phyloP scores from a whole-genome alignment of 805 yeast genomes.

The Kodamaea kakaduensis region DNA sequence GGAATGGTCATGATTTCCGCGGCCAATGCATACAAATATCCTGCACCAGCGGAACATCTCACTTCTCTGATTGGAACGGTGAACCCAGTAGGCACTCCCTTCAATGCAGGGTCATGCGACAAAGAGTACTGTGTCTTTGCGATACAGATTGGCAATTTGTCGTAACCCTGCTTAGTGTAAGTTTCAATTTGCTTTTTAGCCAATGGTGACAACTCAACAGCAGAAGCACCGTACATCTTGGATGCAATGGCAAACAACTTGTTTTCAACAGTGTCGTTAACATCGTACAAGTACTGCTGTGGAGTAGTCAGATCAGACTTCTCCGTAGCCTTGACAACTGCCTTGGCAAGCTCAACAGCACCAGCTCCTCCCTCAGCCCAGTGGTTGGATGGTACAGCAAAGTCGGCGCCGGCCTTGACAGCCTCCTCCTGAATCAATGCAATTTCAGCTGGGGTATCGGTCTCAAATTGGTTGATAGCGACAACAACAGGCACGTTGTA shows the following conservation, averaged over 20 bases:
- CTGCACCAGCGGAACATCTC: conserved; percentile 94
- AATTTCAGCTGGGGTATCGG: conserved; percentile 79
- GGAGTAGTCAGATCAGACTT: conserved; percentile 31
- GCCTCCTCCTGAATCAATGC: conserved; percentile 78
- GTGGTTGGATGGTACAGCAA: conserved; percentile 86
- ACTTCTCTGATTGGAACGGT: conserved; percentile 92
- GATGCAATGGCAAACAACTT: conserved; percentile 76
- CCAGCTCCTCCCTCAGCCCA: conserved; percentile 97
- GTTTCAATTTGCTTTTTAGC: conserved; percentile 79
- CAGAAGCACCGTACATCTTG: conserved; percentile 90
- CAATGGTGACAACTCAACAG: conserved; percentile 73
- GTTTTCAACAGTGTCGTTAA: conserved; percentile 69
- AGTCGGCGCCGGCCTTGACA: conserved; percentile 85
- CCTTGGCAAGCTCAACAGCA: conserved; percentile 76
- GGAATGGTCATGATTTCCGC: conserved; percentile 98
- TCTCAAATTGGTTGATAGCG: conserved; percentile 77
- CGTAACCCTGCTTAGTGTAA: conserved; percentile 84
- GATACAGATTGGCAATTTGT: conserved; percentile 87
- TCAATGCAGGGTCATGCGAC: conserved; percentile 88
- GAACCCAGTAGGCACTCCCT: conserved; percentile 94
- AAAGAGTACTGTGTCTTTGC: conserved; percentile 97
- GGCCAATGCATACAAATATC: conserved; percentile 92
- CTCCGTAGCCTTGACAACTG: conserved; percentile 70
- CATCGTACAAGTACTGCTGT: conserved; percentile 61
- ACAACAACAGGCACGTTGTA: conserved; percentile 92